Evolutionary conservation across 192 early-diverging fungal species (phyloP), one percentile per base, ranked within the genome.

Genomic region (Funneliformis geosporum): DNA sequence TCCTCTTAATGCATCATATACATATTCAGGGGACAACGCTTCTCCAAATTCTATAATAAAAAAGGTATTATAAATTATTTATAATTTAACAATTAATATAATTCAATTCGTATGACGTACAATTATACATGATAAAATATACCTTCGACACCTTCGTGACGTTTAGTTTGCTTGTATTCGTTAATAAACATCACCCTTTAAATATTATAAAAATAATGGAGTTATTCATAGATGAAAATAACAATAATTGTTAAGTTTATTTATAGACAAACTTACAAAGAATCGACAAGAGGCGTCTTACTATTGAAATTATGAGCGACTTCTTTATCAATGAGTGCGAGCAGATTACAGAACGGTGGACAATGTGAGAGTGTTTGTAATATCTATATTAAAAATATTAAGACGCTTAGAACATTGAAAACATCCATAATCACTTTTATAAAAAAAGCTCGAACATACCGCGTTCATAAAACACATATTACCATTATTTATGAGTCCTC

Each of bases 381-480:
- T 71, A 90, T 88, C 89, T 90, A 81, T 40, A 27, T n/a, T 10
- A 46, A 46, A 11, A 21, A 62, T 6, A 72, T 23, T n/a, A n/a
- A n/a, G n/a, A n/a, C n/a, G n/a, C n/a, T n/a, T n/a, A n/a, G n/a
- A n/a, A n/a, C n/a, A n/a, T n/a, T n/a, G n/a, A n/a, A 39, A 68
- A 21, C 66, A 47, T 44, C n/a, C 25, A 16, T n/a, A 4, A 39
- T 33, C 23, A 27, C 14, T 71, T 18, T n/a, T n/a, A n/a, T n/a
- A n/a, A n/a, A n/a, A 46, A 70, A 70, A 33, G 14, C 5, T 70
- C 8, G 42, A 11, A 80, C 83, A 43, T 88, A 98, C 94, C 55
- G 93, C 95, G 82, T 99, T 99, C 94, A 99, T 95, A 82, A 96
- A 99, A 85, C 98, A 99, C 88, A 93, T 97, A 85, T 99, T 99